These are phyloP conservation scores for Exophiala lecanii-corni DNA, from an alignment of 2,329 filamentous ascomycete genomes.

Conservation along the genomic window DNA sequence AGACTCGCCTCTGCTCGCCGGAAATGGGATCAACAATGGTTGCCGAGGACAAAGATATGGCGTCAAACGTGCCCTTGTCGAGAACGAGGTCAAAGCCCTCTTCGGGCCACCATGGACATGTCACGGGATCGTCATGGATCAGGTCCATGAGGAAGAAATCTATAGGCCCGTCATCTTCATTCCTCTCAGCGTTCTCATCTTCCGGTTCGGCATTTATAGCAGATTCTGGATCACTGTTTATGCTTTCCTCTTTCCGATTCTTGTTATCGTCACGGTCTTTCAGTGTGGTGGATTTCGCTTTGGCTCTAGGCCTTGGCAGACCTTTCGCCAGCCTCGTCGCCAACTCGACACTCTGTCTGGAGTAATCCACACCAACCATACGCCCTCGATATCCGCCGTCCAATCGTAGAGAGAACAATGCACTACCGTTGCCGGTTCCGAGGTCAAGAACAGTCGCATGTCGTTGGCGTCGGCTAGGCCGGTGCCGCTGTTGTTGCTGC, in stretches of 20 bases:
- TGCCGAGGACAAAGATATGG: slow-evolving; percentile 64
- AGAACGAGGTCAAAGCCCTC: slow-evolving; percentile 80
- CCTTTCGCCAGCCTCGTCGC: slow-evolving; percentile 58
- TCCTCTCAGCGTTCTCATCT: too few species aligned
- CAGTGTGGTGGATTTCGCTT: neutral
- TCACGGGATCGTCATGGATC: slow-evolving; percentile 16
- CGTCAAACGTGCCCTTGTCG: slow-evolving; percentile 99
- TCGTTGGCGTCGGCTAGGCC: neutral
- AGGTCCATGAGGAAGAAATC: slow-evolving; percentile 31
- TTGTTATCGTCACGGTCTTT: slow-evolving; percentile 10
- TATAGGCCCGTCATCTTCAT: slow-evolving; percentile 21
- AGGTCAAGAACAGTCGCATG: slow-evolving; percentile 59
- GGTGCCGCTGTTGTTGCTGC: slow-evolving; percentile 6
- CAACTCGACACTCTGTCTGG: slow-evolving; percentile 64
- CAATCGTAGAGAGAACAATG: slow-evolving; percentile 75
- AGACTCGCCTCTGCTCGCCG: slow-evolving; percentile 48
- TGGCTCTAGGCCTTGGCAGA: neutral
- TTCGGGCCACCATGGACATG: slow-evolving; percentile 37
- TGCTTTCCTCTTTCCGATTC: too few species aligned
- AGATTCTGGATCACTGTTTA: slow-evolving; percentile 27
- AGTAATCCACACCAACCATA: slow-evolving; percentile 89
- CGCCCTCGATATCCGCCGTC: slow-evolving; percentile 59
- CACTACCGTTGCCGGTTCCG: slow-evolving; percentile 88
- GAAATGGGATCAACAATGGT: slow-evolving; percentile 27
- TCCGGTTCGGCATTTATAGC: neutral